These are phyloP conservation scores for Rhinocladiella mackenziei DNA, from an alignment of 2,329 filamentous ascomycete species.

Conservation along the genomic window DNA sequence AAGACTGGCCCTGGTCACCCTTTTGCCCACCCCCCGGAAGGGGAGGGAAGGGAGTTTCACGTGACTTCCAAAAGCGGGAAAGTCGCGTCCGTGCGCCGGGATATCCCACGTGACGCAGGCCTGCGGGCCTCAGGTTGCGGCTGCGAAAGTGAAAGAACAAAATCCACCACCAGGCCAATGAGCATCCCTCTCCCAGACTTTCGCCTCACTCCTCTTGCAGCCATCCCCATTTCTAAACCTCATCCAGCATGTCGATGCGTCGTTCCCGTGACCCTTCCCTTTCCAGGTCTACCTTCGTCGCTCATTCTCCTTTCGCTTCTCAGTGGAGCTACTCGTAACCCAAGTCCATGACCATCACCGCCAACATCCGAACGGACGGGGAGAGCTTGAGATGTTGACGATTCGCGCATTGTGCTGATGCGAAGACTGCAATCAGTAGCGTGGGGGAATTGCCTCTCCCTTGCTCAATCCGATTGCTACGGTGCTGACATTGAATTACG, in stretches of 20 bases:
- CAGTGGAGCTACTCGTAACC: constrained; percentile 7
- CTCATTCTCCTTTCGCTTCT: constrained; percentile 1
- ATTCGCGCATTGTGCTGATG: constrained; percentile 9
- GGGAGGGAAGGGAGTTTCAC: too few relatives aligned
- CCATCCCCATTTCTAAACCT: constrained; percentile 9
- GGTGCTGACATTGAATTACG: constrained; percentile 1
- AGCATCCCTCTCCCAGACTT: constrained; percentile 3
- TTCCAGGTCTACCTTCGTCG: background rate
- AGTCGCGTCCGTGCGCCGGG: too few relatives aligned
- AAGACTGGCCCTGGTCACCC: background rate
- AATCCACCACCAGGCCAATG: background rate
- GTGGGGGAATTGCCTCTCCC: constrained; percentile 13
- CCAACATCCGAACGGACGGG: background rate
- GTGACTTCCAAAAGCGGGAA: background rate
- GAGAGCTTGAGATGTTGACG: too few relatives aligned
- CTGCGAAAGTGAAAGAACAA: background rate
- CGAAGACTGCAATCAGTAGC: constrained; percentile 16
- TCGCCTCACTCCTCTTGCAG: constrained; percentile 13
- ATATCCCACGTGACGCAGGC: too few relatives aligned
- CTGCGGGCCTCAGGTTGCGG: background rate
- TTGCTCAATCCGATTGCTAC: constrained; percentile 9
- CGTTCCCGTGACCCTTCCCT: background rate
- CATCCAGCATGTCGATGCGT: constrained; percentile 15
- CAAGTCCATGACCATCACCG: constrained; percentile 1
- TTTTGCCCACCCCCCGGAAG: background rate